phyloP scores from a whole-genome alignment of 106 monocot species.

The Dioscorea zingiberensis region DNA sequence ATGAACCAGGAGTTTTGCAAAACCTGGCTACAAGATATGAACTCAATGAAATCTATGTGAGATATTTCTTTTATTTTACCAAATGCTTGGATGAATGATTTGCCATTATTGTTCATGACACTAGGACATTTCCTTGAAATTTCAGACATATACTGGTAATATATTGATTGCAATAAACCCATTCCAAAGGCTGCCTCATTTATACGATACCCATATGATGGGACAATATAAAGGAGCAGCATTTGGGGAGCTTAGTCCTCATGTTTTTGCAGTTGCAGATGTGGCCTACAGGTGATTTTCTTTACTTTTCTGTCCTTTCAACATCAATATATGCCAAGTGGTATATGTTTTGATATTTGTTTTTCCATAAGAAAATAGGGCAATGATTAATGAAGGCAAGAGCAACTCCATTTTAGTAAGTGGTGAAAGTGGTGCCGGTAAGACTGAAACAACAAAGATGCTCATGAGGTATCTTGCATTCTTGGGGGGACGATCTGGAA shows the following conservation, averaged over 20 bases:
- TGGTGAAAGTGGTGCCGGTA: constrained; percentile 86
- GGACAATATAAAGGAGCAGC: constrained; percentile 65
- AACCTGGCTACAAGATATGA: constrained; percentile 62
- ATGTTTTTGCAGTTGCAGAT: constrained; percentile 76
- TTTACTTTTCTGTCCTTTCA: not conserved
- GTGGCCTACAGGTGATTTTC: constrained; percentile 57
- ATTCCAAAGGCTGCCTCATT: constrained; percentile 67
- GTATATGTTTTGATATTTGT: not conserved
- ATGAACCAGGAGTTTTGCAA: constrained; percentile 81
- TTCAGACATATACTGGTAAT: constrained; percentile 69
- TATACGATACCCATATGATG: constrained; percentile 61
- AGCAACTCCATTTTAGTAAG: constrained; percentile 75
- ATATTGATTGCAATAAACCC: constrained; percentile 77
- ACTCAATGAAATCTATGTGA: constrained; percentile 76
- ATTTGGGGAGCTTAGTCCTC: constrained; percentile 64
- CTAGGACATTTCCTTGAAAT: not conserved
- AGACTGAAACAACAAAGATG: constrained; percentile 75
- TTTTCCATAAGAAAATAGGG: constrained; percentile 25
- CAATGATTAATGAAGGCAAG: constrained; percentile 73
- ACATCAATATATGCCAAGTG: not conserved
- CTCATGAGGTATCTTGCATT: constrained; percentile 89
- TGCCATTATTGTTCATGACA: not conserved
- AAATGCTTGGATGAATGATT: not conserved
- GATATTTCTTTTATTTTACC: constrained; percentile 12
- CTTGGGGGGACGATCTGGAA: constrained; percentile 71